These are phyloP conservation scores for Sungouiozyma intestinalis DNA, from an alignment of 805 yeast genomes.

Conservation along the genomic window DNA sequence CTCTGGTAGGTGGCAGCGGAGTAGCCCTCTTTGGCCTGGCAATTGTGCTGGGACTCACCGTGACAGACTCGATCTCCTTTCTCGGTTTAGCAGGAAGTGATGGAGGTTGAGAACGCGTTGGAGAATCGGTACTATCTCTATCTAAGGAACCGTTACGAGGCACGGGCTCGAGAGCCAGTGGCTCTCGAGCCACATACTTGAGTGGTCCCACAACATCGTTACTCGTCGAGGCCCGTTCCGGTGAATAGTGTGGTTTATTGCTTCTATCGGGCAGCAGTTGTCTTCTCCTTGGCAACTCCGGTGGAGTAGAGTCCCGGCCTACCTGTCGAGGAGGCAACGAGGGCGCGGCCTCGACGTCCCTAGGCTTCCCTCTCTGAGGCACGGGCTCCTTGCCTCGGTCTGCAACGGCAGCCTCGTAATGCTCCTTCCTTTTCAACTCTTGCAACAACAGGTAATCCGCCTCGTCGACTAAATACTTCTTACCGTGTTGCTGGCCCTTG, in stretches of 20 bases:
- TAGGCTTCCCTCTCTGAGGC: slow-evolving; percentile 22
- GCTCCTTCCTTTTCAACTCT: slow-evolving; percentile 9
- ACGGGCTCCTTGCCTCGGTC: background rate
- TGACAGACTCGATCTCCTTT: too few relatives aligned
- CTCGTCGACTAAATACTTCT: slow-evolving; percentile 16
- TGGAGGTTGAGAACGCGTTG: background rate
- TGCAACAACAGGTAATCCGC: slow-evolving; percentile 23
- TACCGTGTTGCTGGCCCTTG: slow-evolving; percentile 8
- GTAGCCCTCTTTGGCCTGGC: background rate
- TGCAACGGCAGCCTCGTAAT: background rate
- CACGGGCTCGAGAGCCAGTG: too few relatives aligned
- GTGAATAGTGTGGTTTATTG: too few relatives aligned
- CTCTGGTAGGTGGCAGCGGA: slow-evolving; percentile 4
- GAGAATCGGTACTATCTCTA: too few relatives aligned
- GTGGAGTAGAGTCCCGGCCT: too few relatives aligned
- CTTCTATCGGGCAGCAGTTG: too few relatives aligned
- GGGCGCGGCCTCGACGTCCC: slow-evolving; percentile 2
- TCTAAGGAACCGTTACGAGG: too few relatives aligned
- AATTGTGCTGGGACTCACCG: background rate
- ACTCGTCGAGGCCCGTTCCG: too few relatives aligned
- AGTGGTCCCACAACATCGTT: too few relatives aligned
- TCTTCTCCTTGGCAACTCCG: background rate
- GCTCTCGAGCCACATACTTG: too few relatives aligned
- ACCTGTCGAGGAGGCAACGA: background rate
- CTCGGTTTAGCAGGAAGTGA: background rate